Base-by-base conservation (phyloP, 2,329 filamentous ascomycete genomes). In the Fusarium mangiferae region DNA sequence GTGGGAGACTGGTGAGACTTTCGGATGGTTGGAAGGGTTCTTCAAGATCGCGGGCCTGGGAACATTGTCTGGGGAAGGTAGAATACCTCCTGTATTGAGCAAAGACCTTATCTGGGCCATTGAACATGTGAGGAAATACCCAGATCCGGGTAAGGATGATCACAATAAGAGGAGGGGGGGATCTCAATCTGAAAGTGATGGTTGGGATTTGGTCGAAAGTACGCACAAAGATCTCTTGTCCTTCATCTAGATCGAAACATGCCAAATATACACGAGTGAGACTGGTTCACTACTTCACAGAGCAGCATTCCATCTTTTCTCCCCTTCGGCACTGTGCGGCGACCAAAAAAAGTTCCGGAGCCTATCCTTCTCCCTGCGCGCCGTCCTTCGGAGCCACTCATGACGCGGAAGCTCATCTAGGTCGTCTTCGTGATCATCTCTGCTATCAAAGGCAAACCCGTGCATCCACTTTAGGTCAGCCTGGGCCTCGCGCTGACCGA, bases 1-100 rank as follows among this genome's bases (percentile, higher is more conserved):
- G 6, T 89, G 86, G 86, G 86, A 88, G 15, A 81, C 80, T 7
- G 87, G 86, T 0, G 86, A 90, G 78, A 89, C 87, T 0, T 72
- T 83, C 4, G 81, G 80, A 14, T 90, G 84, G 82, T 78, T 90
- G 6, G 78, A 80, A 2, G 80, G 80, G 17, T 73, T 90, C 49
- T 89, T 85, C 75, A 74, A 81, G 12, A 80, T 89, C 56, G 85
- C 87, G 0, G 88, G 88, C 0, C 77, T 90, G 39, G 83, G 84
- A 0, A 84, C 81, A 20, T 75, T 90, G 46, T 80, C 79, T 33
- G 87, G 86, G 2, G 82, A 86, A 20, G 86, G 87, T 0, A 81
- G 83, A 44, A 77, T 83, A 11, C 86, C 86, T n/a, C 86, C 87
- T 0, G 80, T 83, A 1, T 68, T 88, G 14, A 81, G 81, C 3